These are phyloP conservation scores for Coccomyxa sp. DNA, from an alignment of 139 green algal genomes.

Conservation along the genomic window DNA sequence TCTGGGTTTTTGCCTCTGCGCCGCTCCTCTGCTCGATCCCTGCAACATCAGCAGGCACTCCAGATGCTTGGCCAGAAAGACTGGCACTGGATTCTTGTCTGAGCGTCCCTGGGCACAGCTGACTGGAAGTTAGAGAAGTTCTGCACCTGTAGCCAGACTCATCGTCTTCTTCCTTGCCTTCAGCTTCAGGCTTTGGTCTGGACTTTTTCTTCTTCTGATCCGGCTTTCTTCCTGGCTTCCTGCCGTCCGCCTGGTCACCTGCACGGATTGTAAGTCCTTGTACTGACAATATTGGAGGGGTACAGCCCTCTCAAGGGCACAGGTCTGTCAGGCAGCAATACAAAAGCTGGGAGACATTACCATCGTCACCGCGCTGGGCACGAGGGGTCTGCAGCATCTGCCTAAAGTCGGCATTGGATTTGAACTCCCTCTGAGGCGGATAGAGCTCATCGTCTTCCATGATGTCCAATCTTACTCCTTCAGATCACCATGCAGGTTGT, in stretches of 20 bases:
- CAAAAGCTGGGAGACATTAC: neutral
- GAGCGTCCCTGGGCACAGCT: neutral
- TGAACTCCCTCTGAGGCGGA: no score
- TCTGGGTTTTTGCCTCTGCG: slow-evolving; percentile 56
- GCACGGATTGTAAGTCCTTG: no score
- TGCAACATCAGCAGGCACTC: slow-evolving; percentile 9
- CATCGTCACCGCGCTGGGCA: slow-evolving; percentile 12
- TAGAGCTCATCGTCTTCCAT: no score
- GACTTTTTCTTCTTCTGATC: slow-evolving; percentile 9
- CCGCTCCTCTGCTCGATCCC: slow-evolving; percentile 65
- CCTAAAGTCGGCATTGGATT: slow-evolving; percentile 67
- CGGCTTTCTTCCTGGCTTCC: no score
- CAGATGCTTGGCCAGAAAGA: neutral
- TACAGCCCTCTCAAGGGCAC: no score
- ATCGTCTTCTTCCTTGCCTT: slow-evolving; percentile 47
- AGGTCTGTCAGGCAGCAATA: no score
- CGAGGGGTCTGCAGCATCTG: slow-evolving; percentile 58
- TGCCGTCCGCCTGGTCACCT: no score
- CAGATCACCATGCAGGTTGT: no score
- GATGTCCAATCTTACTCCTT: no score
- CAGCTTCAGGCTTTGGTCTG: slow-evolving; percentile 22
- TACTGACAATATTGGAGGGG: no score
- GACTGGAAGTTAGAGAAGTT: neutral
- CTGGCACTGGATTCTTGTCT: neutral
- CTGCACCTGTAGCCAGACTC: slow-evolving; percentile 46